Evolutionary conservation across 1,139 yeast species (phyloP).

Genomic region (Spathaspora sp.): DNA sequence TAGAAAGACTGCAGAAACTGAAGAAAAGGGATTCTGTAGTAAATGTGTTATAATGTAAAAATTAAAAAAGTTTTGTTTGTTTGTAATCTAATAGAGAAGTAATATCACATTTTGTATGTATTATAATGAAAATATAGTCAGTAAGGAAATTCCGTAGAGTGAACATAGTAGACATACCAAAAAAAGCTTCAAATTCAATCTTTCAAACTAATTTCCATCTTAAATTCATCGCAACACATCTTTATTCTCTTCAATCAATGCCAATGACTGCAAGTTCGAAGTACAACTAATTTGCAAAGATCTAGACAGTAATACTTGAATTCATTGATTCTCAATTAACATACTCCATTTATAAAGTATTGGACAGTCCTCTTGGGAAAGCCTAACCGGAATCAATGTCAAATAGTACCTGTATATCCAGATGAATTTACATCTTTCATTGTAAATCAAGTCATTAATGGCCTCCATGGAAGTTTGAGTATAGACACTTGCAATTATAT

Average conservation of each 20-base stretch:
- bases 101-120: not conserved
- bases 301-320: not conserved
- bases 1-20: conserved; percentile 18
- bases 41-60: conserved; percentile 30
- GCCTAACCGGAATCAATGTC: not conserved
- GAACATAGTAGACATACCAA: not conserved
- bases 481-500: not conserved
- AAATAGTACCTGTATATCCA: not conserved
- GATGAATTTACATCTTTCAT: not conserved
- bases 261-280: not conserved
- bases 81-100: not conserved
- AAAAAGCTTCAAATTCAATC: not conserved
- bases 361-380: not conserved
- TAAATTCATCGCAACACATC: not conserved
- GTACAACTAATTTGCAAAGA: too few species aligned
- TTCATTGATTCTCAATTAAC: not conserved
- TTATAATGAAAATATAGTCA: not conserved
- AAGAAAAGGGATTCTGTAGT: conserved; percentile 24
- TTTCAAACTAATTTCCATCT: not conserved
- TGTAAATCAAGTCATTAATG: not conserved
- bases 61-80: not conserved
- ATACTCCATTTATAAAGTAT: not conserved
- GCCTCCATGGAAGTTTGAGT: not conserved
- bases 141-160: not conserved
- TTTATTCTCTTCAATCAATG: not conserved